Evolutionary conservation across 2,329 filamentous ascomycete species (phyloP), one percentile per base, ranked within the genome.

Genomic region (Neonectria faginata): DNA sequence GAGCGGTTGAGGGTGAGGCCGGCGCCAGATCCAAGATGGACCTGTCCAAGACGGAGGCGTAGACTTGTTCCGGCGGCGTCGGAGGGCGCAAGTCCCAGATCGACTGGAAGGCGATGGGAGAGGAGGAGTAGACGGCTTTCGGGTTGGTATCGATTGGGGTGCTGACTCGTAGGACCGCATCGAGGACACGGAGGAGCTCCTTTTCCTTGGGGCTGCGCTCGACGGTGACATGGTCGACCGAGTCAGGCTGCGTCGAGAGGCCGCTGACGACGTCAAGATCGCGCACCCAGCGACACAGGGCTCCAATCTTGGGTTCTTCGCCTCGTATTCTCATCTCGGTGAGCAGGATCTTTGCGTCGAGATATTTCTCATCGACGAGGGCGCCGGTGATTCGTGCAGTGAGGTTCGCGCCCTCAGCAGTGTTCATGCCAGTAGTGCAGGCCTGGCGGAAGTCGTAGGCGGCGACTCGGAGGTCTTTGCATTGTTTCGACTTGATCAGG

Each of bases 281-380:
- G 62, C 90, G 85, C 5, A 92, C 90, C 90, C 90, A 92, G 61
- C 90, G 86, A 75, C 89, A 92, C 8, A 92, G 77, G 1, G 90
- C 89, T 20, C 90, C 90, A 0, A 92, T 79, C 69, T 91, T 91
- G 0, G 90, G 90, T 18, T 86, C 84, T 66, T 92, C 84, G 3
- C 82, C 80, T n/a, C 89, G 81, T 18, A 92, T 88, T 31, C 85
- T 83, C 90, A 92, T 92, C 79, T 92, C 90, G 0, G 89, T 86
- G 1, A 92, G 83, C 14, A 91, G 74, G 16, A 92, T 84, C 56
- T 84, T 84, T 5, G 89, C 89, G n/a, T 92, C 89, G 10, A 82
- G 83, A 67, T 89, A 90, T 72, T 88, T 87, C 54, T 84, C 88
- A 75, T 92, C 90, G 22, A 86, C 84, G 0, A 92, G 79, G 2